Conservation (phyloP, 208 protist genomes). For the Crithidia fasciculata region DNA sequence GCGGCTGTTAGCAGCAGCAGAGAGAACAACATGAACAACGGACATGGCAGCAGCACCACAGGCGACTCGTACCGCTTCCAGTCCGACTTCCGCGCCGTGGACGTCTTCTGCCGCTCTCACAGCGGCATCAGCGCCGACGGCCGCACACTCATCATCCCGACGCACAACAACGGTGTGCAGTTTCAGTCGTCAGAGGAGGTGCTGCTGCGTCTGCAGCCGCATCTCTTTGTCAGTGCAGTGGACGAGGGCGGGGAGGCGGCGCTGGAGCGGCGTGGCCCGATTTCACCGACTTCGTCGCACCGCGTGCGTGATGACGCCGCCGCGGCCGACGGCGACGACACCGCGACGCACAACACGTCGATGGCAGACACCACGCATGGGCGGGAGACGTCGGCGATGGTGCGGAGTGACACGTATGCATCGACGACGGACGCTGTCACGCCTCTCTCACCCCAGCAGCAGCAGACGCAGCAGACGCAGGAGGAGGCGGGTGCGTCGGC, state of each 20-base stretch:
- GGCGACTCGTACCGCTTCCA: slow-evolving; percentile 46
- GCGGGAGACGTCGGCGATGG: not conserved
- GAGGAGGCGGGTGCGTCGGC: no score
- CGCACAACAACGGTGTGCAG: slow-evolving; percentile 51
- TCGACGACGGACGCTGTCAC: not conserved
- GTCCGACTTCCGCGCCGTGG: slow-evolving; percentile 56
- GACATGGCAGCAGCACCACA: not conserved
- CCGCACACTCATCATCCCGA: slow-evolving; percentile 65
- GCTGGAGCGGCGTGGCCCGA: not conserved
- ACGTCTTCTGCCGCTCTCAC: slow-evolving; percentile 69
- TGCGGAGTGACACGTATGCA: not conserved
- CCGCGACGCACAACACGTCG: not conserved
- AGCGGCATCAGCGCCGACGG: slow-evolving; percentile 68
- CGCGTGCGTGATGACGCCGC: not conserved
- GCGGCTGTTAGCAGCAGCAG: no score
- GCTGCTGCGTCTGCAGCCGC: slow-evolving; percentile 37
- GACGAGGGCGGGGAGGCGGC: slow-evolving; percentile 25
- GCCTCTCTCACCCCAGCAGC: not conserved
- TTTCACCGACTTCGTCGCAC: not conserved
- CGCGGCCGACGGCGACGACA: not conserved
- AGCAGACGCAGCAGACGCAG: no score
- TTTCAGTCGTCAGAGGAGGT: slow-evolving; percentile 66
- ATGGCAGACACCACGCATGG: no score
- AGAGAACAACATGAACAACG: no score
- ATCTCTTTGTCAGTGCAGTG: slow-evolving; percentile 21